Base-by-base conservation (phyloP, 768 basidiomycete species). In the Mycena belliarum region DNA sequence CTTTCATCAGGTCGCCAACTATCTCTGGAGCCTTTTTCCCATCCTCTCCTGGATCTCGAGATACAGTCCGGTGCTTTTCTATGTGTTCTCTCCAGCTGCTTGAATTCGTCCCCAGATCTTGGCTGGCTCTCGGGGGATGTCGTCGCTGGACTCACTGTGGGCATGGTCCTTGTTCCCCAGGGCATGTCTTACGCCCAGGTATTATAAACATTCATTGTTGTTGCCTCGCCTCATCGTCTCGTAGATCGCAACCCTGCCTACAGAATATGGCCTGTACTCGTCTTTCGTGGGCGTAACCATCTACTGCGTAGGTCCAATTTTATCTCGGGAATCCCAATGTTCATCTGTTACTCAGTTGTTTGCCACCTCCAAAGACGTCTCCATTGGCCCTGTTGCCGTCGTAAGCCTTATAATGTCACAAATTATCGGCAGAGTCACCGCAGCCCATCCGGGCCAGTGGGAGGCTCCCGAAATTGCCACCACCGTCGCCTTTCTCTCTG, bases 381-480 rank as follows among this genome's bases (percentile, higher is more conserved):
- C 94, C n/a, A 98, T 99, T 64, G 97, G 97, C 48, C 97, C 97
- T 2, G 96, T 98, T 64, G 96, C 97, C 9, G 96, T 99, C 69
- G 97, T 99, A 95, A 95, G 93, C 2, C 81, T 97, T 49, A 89
- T 91, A 20, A 84, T 87, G 18, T 82, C 92, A 9, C 85, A 92
- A 69, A 86, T 98, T 62, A 91, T 98, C 68, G 75, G 79, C 15
- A 72, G 81, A 33, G 84, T 97, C 50, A 66, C 88, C 42, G 65
- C 75, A 0, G 65, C 70, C 11, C 74, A 85, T 64, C 87, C 83
- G 1, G 74, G 73, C n/a, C 67, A 77, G 64, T 96, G 85, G 83
- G 64, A 73, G 4, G 78, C 76, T 1, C 87, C 90, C 1, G 77
- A 85, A 55, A 98, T 99, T 57, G 97, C 92, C 4, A 91, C 87